Conservation (phyloP, 768 basidiomycete genomes). For the Dioszegia aurantiaca region DNA sequence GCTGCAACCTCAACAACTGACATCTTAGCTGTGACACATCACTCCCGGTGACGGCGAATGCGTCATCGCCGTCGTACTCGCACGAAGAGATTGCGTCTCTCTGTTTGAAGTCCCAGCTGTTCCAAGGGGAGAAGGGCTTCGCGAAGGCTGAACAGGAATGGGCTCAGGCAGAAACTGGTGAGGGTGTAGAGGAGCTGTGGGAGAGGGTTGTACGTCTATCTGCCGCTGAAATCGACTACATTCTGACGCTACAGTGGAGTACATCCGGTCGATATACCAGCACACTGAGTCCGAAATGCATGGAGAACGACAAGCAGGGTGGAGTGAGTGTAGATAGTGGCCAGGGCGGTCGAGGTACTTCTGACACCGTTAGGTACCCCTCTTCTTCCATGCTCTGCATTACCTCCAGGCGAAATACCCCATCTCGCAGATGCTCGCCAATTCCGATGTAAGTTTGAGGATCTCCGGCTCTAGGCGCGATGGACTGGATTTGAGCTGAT, state of each 20-base stretch:
- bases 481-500: constrained; percentile 1
- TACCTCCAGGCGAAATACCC: constrained; percentile 33
- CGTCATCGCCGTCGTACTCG: constrained; percentile 28
- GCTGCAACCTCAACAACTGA: not conserved
- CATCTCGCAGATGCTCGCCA: constrained; percentile 32
- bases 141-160: constrained; percentile 42
- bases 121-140: constrained; percentile 34
- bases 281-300: constrained; percentile 40
- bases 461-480: not conserved
- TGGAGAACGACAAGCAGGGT: not conserved
- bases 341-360: not conserved
- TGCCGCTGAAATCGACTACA: not conserved
- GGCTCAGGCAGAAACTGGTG: constrained; percentile 51
- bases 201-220: constrained; percentile 38
- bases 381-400: constrained; percentile 43
- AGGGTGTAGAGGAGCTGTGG: constrained; percentile 51
- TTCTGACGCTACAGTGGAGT: constrained; percentile 36
- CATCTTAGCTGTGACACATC: constrained; percentile 27
- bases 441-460: constrained; percentile 47
- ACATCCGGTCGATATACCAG: constrained; percentile 44
- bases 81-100: constrained; percentile 47
- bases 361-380: constrained; percentile 34
- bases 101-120: constrained; percentile 30
- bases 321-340: constrained; percentile 21
- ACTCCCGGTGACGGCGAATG: constrained; percentile 1